Evolutionary conservation across 352 stramenopile genomes (phyloP).

Genomic region (Thalassiosira gravida): DNA sequence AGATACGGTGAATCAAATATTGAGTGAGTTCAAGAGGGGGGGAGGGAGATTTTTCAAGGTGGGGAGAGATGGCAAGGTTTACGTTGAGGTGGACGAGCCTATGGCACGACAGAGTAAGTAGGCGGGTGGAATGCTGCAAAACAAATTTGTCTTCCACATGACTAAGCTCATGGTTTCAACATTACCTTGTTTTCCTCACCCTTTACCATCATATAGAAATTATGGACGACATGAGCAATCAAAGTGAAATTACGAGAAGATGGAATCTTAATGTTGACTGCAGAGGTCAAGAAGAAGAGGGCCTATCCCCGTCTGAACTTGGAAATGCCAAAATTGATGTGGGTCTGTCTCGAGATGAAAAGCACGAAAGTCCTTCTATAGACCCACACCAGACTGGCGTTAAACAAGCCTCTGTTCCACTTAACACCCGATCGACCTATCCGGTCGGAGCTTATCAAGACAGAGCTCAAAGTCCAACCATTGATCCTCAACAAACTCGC

Average conservation of each 20-base stretch:
- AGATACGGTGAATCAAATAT: not conserved
- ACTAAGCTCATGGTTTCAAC: not conserved
- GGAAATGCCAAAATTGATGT: not conserved
- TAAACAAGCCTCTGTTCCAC: not conserved
- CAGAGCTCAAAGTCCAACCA: not conserved
- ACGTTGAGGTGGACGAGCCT: slow-evolving; percentile 8
- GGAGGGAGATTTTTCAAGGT: slow-evolving; percentile 20
- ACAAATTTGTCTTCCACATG: not conserved
- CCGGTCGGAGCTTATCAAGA: not conserved
- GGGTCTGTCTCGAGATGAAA: not conserved
- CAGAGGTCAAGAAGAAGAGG: not conserved
- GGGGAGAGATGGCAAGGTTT: not conserved
- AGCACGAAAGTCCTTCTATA: not conserved
- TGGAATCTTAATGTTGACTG: slow-evolving; percentile 8
- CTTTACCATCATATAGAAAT: not conserved
- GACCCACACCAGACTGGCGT: not conserved
- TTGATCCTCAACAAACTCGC: not conserved
- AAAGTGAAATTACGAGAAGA: not conserved
- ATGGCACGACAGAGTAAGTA: slow-evolving; percentile 12
- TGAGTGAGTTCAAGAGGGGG: slow-evolving; percentile 5
- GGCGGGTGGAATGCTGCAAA: slow-evolving; percentile 2
- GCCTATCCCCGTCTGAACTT: not conserved
- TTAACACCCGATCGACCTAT: not conserved
- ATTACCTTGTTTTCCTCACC: slow-evolving; percentile 3
- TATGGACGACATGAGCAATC: not conserved